Percentiles rank a stretch among this genome's conserved stretches.
phyloP scores from a whole-genome alignment of 768 basidiomycete species.

The Boletus rubroflammeus region DNA sequence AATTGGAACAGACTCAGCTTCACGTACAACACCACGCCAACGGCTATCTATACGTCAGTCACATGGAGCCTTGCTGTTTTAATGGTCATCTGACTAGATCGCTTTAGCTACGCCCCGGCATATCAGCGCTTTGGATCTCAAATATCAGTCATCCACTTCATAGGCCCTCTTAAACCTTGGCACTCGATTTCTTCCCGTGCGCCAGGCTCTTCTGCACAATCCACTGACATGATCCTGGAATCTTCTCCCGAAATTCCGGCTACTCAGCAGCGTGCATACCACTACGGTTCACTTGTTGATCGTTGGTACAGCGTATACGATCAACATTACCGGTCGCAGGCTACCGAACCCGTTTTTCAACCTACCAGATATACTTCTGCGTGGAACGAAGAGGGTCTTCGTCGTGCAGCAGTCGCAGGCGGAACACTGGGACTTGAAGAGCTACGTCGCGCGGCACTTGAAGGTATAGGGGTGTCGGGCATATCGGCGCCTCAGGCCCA shows the following conservation, averaged over 20 bases:
- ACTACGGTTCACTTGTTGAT: constrained; percentile 79
- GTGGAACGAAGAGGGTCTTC: constrained; percentile 55
- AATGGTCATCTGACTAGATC: constrained; percentile 26
- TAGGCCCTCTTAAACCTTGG: constrained; percentile 97
- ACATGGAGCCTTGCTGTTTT: constrained; percentile 18
- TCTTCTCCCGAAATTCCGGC: constrained; percentile 10
- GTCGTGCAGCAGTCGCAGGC: constrained; percentile 1
- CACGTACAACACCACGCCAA: constrained; percentile 97
- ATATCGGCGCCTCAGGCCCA: constrained; percentile 7
- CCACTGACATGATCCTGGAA: constrained; percentile 31
- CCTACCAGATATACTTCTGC: constrained; percentile 65
- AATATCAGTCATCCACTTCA: constrained; percentile 89
- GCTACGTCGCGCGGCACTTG: constrained; percentile 33
- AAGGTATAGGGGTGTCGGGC: constrained; percentile 24
- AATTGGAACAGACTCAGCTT: constrained; percentile 96
- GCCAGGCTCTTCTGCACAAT: constrained; percentile 43
- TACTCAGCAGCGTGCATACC: constrained; percentile 50
- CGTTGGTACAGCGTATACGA: constrained; percentile 93
- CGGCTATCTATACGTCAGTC: constrained; percentile 91
- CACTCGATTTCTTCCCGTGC: constrained; percentile 65
- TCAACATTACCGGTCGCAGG: constrained; percentile 69
- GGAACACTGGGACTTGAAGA: constrained; percentile 41
- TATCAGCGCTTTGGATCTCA: constrained; percentile 89
- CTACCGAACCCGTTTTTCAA: constrained; percentile 40
- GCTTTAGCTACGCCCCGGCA: constrained; percentile 85